phyloP scores from a whole-genome alignment of 306 rosid genomes.

The Begonia masoniana region DNA sequence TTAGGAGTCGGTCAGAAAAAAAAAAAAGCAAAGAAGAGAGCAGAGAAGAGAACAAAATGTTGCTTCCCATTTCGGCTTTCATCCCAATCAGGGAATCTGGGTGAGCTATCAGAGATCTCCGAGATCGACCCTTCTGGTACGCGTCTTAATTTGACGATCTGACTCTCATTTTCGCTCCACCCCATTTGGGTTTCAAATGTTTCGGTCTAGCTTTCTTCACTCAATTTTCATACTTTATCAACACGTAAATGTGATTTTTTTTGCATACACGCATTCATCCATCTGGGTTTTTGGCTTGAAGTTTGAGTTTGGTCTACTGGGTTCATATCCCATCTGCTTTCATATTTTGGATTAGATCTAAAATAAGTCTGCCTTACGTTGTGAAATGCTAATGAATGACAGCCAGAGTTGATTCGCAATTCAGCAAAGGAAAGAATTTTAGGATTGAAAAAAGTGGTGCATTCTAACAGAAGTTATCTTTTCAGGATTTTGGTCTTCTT shows the following conservation, averaged over 20 bases:
- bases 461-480: not conserved
- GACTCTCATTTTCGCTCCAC: slow-evolving; percentile 27
- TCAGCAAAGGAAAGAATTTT: not conserved
- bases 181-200: slow-evolving; percentile 13
- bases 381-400: too few relatives aligned
- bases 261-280: slow-evolving; percentile 9
- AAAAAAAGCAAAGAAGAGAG: slow-evolving; percentile 10
- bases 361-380: slow-evolving; percentile 5
- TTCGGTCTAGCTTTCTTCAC: slow-evolving; percentile 15
- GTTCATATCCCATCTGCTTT: slow-evolving; percentile 13
- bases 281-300: slow-evolving; percentile 20
- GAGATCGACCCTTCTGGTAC: slow-evolving; percentile 19
- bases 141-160: slow-evolving; percentile 31
- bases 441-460: not conserved
- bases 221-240: slow-evolving; percentile 14
- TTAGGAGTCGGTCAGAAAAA: slow-evolving; percentile 2
- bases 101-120: slow-evolving; percentile 51
- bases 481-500: not conserved
- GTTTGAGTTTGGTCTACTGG: slow-evolving; percentile 32
- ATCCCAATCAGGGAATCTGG: slow-evolving; percentile 43
- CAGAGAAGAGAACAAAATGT: slow-evolving; percentile 31
- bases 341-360: slow-evolving; percentile 68
- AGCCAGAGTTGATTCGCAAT: not conserved
- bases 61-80: slow-evolving; percentile 27
- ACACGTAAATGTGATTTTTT: slow-evolving; percentile 2